Evolutionary conservation across 129 eudicot species (phyloP), one percentile per base, ranked within the genome.

Genomic region (Heracleum sosnowskyi): DNA sequence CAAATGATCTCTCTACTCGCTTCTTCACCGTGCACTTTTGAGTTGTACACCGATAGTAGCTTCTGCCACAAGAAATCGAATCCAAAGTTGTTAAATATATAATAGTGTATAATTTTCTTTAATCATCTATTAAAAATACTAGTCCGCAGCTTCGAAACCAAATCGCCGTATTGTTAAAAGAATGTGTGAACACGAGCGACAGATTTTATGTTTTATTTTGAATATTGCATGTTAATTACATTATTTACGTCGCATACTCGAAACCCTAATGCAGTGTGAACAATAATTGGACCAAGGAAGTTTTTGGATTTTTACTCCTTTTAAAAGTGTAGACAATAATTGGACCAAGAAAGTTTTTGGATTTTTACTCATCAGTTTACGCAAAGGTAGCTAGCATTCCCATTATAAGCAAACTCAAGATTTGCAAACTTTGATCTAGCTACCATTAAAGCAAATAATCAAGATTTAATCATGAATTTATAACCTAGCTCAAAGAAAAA

Each of bases 21-120:
- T 95, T 95, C 82, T 95, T 95, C 79, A 95, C 99, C 0, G 85
- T 90, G 91, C 99, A 95, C 79, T 91, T 91, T 86, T 82, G 88
- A 76, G 89, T 95, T 34, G 99, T 95, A 80, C 99, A 95, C 15
- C 99, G 92, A 53, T 95, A 95, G n/a, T 95, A 95, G 80, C 99
- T 95, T 96, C 99, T 95, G 89, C 74, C 82, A 46, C 42, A 20
- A 63, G 16, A 24, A 53, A 55, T 55, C 3, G 2, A 57, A 57
- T 35, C 37, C 0, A 39, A 77, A 76, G 40, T 70, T 13, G 35
- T 68, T 33, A 4, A 24, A 7, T 53, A n/a, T n/a, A n/a, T n/a
- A 20, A 53, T 53, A 8, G 7, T n/a, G n/a, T n/a, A 49, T 6
- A 18, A 49, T 49, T 49, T 49, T 18, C n/a, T 16, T 49, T 49